Base-by-base conservation (phyloP, 495 filamentous ascomycete species). In the Entonaema liquescens region DNA sequence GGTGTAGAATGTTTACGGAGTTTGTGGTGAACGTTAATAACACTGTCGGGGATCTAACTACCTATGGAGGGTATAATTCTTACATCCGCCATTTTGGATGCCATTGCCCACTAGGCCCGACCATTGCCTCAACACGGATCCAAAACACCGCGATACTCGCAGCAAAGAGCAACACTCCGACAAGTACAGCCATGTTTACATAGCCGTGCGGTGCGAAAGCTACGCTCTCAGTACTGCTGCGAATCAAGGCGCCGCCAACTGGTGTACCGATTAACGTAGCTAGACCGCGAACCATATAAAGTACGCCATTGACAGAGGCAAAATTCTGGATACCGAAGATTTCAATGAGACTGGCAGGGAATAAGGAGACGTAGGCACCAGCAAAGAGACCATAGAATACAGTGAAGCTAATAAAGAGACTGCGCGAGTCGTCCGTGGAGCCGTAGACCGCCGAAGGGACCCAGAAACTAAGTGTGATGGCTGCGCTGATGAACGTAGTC, bases 71-170 rank as follows among this genome's bases (percentile, higher is more conserved):
- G 5, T 40, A n/a, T 40, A 40, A n/a, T 40, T n/a, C 36, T 50
- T 29, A 61, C 58, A 61, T 50, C 28, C 42, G 49, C 58, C 40
- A 61, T 36, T 61, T 61, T 42, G 23, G 21, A 35, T 29, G 31
- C 42, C 44, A 23, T 50, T 49, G 25, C 17, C 58, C 31, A 13
- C 44, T n/a, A 38, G 29, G 59, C 13, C 47, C 59, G 28, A 53
- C 59, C 59, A 61, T 61, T 1, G 40, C 33, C 40, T 61, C 58
- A 35, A 61, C 15, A 9, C 28, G 7, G 9, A 50, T 61, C 26
- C 58, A 61, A 61, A 61, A 36, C 40, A 61, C 40, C 7, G 58
- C 58, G 47, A 50, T 17, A 61, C 42, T 61, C 49, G 58, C 28
- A 61, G 40, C 42, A 35, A 50, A 49, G 42, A 61, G 58, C 12